Evolutionary conservation across 2,329 filamentous ascomycete genomes (phyloP).

Genomic region (Fusarium foetens): DNA sequence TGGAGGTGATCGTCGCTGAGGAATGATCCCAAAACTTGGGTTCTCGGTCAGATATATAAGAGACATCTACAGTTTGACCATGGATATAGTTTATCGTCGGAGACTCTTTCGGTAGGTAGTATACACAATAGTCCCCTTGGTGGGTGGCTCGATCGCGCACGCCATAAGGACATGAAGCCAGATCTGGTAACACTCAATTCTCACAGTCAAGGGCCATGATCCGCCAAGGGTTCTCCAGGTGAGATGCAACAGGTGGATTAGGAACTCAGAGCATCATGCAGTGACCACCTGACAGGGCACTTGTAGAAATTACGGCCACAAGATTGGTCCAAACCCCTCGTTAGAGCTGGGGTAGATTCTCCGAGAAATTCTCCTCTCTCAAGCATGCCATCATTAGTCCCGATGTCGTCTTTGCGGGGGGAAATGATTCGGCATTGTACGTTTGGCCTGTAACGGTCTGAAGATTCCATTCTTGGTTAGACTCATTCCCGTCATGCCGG

Average conservation of each 20-base stretch:
- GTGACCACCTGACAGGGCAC: conserved; percentile 2
- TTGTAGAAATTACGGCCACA: not conserved
- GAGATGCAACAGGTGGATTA: not conserved
- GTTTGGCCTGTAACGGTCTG: conserved; percentile 32
- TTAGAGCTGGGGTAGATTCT: conserved; percentile 33
- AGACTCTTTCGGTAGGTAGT: not conserved
- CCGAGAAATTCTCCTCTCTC: conserved; percentile 47
- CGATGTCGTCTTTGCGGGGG: conserved; percentile 46
- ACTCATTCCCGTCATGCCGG: not conserved
- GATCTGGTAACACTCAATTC: conserved; percentile 23
- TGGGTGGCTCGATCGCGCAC: conserved; percentile 41
- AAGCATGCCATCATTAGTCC: conserved; percentile 41
- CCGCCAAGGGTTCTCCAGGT: not conserved
- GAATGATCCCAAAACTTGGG: conserved; percentile 11
- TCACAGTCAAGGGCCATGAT: conserved; percentile 7
- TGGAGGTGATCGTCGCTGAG: conserved; percentile 9
- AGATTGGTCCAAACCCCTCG: conserved; percentile 16
- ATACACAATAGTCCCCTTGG: conserved; percentile 1
- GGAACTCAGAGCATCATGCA: not conserved
- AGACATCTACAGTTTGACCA: conserved; percentile 16
- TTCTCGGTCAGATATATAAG: conserved; percentile 38
- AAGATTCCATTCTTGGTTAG: conserved; percentile 32
- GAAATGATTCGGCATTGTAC: conserved; percentile 37
- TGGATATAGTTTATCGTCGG: not conserved
- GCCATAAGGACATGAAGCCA: conserved; percentile 40